phyloP scores from a whole-genome alignment of 371 early-diverging fungal genomes.

The Paraphysoderma sedebokerense region DNA sequence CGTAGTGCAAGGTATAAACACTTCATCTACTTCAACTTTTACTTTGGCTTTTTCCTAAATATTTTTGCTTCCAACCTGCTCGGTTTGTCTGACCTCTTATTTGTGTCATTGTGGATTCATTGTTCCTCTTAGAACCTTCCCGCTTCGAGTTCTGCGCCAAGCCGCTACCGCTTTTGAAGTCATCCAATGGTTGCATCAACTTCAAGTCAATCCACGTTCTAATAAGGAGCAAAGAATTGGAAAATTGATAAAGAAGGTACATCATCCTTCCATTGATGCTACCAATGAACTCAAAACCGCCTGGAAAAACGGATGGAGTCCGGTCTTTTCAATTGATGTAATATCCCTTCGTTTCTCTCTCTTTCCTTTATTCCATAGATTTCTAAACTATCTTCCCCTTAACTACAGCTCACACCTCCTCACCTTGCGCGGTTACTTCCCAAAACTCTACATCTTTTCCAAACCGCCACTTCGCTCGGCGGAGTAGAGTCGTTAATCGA shows the following conservation, averaged over 20 bases:
- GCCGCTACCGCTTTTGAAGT: constrained; percentile 15
- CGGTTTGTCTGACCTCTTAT: constrained; percentile 1
- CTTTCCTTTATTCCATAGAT: too few species aligned
- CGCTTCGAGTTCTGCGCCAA: constrained; percentile 21
- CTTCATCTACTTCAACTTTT: constrained; percentile 3
- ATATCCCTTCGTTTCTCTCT: too few species aligned
- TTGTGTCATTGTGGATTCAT: too few species aligned
- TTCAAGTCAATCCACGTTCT: too few species aligned
- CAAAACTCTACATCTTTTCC: constrained; percentile 11
- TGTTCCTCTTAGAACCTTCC: constrained; percentile 12
- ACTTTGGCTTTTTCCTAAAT: not conserved
- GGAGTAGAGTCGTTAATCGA: constrained; percentile 41
- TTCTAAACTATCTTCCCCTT: too few species aligned
- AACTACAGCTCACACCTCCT: not conserved
- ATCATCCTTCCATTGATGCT: too few species aligned
- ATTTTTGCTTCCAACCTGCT: not conserved
- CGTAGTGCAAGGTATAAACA: constrained; percentile 15
- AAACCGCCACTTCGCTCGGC: constrained; percentile 41
- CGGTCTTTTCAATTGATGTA: too few species aligned
- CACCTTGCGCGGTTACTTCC: constrained; percentile 11
- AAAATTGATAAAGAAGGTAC: too few species aligned
- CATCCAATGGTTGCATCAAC: constrained; percentile 13
- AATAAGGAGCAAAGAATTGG: too few species aligned
- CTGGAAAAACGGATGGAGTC: too few species aligned
- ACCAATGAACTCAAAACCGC: too few species aligned